Conservation (phyloP, 495 filamentous ascomycete genomes). For the Apiosordaria backusii region DNA sequence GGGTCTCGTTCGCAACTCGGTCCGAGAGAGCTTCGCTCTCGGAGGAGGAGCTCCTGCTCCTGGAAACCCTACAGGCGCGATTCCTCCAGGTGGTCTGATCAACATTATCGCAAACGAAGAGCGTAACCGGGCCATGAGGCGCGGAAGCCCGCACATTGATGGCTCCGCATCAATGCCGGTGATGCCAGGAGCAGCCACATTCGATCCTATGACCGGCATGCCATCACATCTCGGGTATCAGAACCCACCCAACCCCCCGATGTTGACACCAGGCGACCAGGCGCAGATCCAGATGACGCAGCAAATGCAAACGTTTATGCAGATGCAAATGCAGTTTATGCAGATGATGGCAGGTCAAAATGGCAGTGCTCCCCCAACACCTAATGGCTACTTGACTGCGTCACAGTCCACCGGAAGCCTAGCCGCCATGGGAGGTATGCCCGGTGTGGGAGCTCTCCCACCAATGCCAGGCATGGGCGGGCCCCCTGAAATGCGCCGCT, state of each 20-base stretch:
- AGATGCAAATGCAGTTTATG: slow-evolving; percentile 93
- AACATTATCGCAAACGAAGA: slow-evolving; percentile 91
- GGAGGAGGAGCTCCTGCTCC: slow-evolving; percentile 56
- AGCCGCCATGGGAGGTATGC: slow-evolving; percentile 14
- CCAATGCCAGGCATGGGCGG: slow-evolving; percentile 13
- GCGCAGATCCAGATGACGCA: slow-evolving; percentile 80
- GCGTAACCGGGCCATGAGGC: slow-evolving; percentile 66
- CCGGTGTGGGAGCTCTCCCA: slow-evolving; percentile 20
- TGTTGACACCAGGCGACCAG: slow-evolving; percentile 64
- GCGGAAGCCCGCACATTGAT: slow-evolving; percentile 70
- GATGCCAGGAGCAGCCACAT: slow-evolving; percentile 31
- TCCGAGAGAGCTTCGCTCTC: slow-evolving; percentile 73
- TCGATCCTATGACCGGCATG: slow-evolving; percentile 45
- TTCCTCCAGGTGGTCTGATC: slow-evolving; percentile 69
- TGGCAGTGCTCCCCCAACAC: slow-evolving; percentile 30
- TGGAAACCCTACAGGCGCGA: slow-evolving; percentile 21
- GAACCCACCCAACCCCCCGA: slow-evolving; percentile 33
- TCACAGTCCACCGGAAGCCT: slow-evolving; percentile 33
- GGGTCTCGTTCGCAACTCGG: slow-evolving; percentile 67
- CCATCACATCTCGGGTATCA: slow-evolving; percentile 50
- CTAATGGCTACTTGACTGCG: slow-evolving; percentile 35
- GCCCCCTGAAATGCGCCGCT: slow-evolving; percentile 41
- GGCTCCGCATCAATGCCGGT: slow-evolving; percentile 38
- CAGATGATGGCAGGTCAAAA: slow-evolving; percentile 62
- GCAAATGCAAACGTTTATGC: slow-evolving; percentile 86